phyloP scores from a whole-genome alignment of 768 basidiomycete genomes.

The Botryobasidium botryosum region DNA sequence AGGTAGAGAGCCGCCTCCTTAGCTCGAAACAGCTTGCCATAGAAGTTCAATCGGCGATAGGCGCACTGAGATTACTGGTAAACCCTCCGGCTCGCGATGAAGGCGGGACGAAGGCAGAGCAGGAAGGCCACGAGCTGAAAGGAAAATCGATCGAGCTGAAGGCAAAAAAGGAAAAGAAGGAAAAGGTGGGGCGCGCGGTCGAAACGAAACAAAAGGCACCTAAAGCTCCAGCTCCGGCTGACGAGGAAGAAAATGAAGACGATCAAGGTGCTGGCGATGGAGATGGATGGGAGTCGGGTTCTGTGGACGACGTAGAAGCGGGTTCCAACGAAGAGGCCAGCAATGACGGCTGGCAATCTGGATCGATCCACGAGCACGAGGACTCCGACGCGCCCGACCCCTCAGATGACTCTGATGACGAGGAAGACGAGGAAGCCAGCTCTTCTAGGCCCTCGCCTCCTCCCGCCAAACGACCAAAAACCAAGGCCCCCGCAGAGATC shows the following conservation, averaged over 20 bases:
- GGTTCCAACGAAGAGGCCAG: slow-evolving; percentile 15
- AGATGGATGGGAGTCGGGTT: slow-evolving; percentile 22
- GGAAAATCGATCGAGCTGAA: no score
- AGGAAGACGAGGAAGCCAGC: slow-evolving; percentile 13
- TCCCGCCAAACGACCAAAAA: slow-evolving; percentile 3
- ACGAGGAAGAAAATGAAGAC: slow-evolving; percentile 14
- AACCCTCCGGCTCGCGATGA: no score
- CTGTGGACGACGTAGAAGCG: slow-evolving; percentile 18
- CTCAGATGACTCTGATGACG: slow-evolving; percentile 14
- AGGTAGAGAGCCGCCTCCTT: neutral
- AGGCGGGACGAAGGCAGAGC: no score
- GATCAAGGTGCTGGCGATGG: slow-evolving; percentile 22
- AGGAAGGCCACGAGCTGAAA: no score
- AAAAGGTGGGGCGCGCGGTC: no score
- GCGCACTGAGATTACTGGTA: no score
- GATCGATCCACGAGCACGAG: neutral
- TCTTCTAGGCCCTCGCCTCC: slow-evolving; percentile 8
- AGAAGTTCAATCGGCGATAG: neutral
- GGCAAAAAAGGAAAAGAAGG: no score
- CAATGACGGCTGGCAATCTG: neutral
- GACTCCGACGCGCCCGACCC: slow-evolving; percentile 5
- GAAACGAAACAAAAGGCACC: no score
- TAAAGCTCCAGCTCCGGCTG: no score
- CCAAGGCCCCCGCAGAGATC: slow-evolving; percentile 15
- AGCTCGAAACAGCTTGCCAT: neutral